Percentiles rank a stretch among this genome's conserved stretches.
Conservation (phyloP, 1,284 basidiomycete genomes). For the Rhodotorula sp. region DNA sequence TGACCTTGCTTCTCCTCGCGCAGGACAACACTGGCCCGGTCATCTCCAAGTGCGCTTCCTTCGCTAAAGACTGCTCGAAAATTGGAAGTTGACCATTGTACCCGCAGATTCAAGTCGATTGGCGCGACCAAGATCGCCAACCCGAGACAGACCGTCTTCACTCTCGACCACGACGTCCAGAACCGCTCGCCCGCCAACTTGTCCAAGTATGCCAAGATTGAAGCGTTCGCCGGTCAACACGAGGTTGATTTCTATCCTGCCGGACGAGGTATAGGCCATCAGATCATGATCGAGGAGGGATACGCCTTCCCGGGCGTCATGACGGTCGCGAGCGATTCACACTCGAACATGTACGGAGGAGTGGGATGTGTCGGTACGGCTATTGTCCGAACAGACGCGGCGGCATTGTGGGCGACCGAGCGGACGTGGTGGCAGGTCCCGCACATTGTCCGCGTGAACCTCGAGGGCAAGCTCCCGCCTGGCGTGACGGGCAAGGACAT, state of each 20-base stretch:
- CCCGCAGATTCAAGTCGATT: constrained; percentile 82
- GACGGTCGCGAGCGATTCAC: constrained; percentile 91
- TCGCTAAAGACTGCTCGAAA: not conserved
- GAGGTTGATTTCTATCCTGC: constrained; percentile 95
- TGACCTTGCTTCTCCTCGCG: not conserved
- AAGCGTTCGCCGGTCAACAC: constrained; percentile 82
- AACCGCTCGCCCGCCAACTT: constrained; percentile 94
- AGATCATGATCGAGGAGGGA: constrained; percentile 91
- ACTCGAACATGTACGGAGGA: constrained; percentile 98
- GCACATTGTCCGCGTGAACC: constrained; percentile 90
- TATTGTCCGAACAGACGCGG: constrained; percentile 74
- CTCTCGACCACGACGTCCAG: constrained; percentile 97
- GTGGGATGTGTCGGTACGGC: constrained; percentile 96
- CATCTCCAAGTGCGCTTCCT: constrained; percentile 74
- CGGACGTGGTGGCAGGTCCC: constrained; percentile 99
- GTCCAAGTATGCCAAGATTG: constrained; percentile 88
- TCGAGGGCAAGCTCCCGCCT: constrained; percentile 74
- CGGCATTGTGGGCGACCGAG: constrained; percentile 96
- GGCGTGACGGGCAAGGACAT: constrained; percentile 99
- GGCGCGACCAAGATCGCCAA: constrained; percentile 84
- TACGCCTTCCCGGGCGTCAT: constrained; percentile 82
- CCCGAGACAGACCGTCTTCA: constrained; percentile 85
- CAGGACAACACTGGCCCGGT: constrained; percentile 98
- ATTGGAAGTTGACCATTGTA: not conserved
- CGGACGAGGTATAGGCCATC: constrained; percentile 96